A percentile compares a stretch with the other conserved stretches of the same genome.
Conservation (phyloP, 257 asterid genomes). For the Solanum chiquidenum region DNA sequence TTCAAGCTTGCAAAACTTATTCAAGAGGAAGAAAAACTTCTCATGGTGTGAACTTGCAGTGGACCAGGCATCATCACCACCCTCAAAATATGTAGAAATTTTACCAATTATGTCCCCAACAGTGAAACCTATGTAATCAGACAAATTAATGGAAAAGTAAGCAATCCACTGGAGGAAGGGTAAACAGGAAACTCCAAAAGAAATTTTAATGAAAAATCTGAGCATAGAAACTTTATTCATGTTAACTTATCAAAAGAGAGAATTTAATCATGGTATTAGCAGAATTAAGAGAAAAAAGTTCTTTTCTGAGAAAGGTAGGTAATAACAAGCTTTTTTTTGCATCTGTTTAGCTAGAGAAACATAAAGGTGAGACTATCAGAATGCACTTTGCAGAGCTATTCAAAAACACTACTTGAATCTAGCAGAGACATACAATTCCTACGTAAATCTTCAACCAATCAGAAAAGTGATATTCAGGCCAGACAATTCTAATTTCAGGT, state of each 20-base stretch:
- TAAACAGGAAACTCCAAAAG: neutral
- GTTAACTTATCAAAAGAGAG: neutral
- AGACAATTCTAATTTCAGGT: neutral
- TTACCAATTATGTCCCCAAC: slow-evolving; percentile 54
- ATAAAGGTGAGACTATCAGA: neutral
- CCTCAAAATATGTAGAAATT: slow-evolving; percentile 50
- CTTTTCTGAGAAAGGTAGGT: neutral
- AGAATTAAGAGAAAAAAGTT: neutral
- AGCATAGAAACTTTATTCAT: neutral
- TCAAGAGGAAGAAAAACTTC: slow-evolving; percentile 33
- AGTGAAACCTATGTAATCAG: slow-evolving; percentile 30
- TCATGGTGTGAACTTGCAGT: slow-evolving; percentile 17
- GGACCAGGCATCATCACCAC: slow-evolving; percentile 14
- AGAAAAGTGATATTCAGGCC: neutral
- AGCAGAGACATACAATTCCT: neutral
- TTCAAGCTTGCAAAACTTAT: slow-evolving; percentile 61
- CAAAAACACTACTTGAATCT: neutral
- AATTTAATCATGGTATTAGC: neutral
- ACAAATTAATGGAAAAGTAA: neutral
- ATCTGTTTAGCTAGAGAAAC: neutral
- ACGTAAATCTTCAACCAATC: neutral
- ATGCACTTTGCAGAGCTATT: neutral
- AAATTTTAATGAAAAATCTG: neutral
- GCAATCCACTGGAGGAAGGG: neutral
- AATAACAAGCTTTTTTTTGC: neutral